A percentile compares a stretch with the other conserved stretches of the same genome.
phyloP scores from a whole-genome alignment of 306 rosid genomes.

The Ormosia semicastrata region DNA sequence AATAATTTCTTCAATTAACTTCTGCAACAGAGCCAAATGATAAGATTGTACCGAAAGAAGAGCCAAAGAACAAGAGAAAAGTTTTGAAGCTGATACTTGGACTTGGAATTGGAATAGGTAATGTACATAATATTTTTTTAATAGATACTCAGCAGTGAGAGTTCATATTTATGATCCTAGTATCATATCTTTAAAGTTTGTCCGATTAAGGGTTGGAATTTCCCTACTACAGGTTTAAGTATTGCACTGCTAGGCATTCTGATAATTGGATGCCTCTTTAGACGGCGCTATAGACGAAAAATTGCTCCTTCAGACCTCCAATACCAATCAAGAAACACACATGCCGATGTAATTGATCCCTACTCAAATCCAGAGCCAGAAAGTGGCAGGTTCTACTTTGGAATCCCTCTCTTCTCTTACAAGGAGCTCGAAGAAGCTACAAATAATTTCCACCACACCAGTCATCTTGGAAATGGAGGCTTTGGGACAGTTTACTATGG shows the following conservation, averaged over 20 bases:
- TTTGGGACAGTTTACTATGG: constrained; percentile 49
- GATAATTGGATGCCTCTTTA: not conserved
- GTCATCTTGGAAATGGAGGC: constrained; percentile 61
- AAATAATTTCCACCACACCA: constrained; percentile 48
- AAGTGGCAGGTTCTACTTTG: constrained; percentile 22
- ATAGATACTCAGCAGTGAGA: not conserved
- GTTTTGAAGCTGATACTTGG: constrained; percentile 42
- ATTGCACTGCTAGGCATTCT: constrained; percentile 9
- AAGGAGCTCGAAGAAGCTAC: constrained; percentile 60
- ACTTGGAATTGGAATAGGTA: constrained; percentile 56
- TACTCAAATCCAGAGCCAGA: not conserved
- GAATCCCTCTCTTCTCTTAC: constrained; percentile 40
- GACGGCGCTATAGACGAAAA: constrained; percentile 1
- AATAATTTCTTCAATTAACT: not conserved
- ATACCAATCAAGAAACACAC: constrained; percentile 3
- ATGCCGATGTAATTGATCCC: not conserved
- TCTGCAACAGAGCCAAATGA: not conserved
- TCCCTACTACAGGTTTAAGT: constrained; percentile 25
- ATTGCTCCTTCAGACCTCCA: not conserved
- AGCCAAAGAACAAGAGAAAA: not conserved
- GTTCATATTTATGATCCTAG: not conserved
- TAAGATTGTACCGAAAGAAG: too few species aligned
- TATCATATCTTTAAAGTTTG: not conserved
- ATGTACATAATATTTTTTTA: not conserved
- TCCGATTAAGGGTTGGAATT: not conserved